Conservation (phyloP, 768 basidiomycete genomes). For the Botryobasidium botryosum region DNA sequence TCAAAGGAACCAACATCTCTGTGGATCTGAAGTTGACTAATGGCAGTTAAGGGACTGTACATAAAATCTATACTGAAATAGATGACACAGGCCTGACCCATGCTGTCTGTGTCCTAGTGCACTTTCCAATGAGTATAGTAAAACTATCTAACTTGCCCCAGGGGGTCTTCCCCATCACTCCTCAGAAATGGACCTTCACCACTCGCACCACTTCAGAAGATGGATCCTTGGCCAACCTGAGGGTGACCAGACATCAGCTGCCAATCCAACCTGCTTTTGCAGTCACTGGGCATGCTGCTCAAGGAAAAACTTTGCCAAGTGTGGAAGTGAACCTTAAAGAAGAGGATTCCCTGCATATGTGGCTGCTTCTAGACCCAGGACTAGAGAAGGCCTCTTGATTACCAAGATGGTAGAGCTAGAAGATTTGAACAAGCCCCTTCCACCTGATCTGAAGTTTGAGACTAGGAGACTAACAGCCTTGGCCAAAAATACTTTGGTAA, state of each 20-base stretch:
- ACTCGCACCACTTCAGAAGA: neutral
- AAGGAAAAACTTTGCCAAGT: constrained; percentile 18
- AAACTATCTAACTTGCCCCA: constrained; percentile 11
- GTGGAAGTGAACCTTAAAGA: constrained; percentile 15
- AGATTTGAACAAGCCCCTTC: constrained; percentile 15
- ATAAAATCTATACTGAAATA: constrained; percentile 2
- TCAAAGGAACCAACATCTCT: constrained; percentile 17
- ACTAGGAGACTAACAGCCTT: neutral
- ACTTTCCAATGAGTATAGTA: constrained; percentile 14
- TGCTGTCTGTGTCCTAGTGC: constrained; percentile 9
- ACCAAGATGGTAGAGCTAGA: constrained; percentile 12
- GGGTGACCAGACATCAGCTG: constrained; percentile 12
- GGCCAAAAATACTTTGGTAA: neutral
- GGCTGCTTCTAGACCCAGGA: constrained; percentile 17
- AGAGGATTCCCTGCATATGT: constrained; percentile 20
- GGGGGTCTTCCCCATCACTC: constrained; percentile 13
- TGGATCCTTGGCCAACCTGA: neutral
- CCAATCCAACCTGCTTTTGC: constrained; percentile 20
- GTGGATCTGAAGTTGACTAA: constrained; percentile 20
- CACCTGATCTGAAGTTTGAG: neutral
- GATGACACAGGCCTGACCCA: neutral
- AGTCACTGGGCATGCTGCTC: constrained; percentile 19
- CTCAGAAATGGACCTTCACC: constrained; percentile 8
- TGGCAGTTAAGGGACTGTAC: constrained; percentile 18
- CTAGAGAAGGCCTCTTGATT: constrained; percentile 15